phyloP scores from a whole-genome alignment of 1,284 basidiomycete species.

The Rhodotorula sp. region DNA sequence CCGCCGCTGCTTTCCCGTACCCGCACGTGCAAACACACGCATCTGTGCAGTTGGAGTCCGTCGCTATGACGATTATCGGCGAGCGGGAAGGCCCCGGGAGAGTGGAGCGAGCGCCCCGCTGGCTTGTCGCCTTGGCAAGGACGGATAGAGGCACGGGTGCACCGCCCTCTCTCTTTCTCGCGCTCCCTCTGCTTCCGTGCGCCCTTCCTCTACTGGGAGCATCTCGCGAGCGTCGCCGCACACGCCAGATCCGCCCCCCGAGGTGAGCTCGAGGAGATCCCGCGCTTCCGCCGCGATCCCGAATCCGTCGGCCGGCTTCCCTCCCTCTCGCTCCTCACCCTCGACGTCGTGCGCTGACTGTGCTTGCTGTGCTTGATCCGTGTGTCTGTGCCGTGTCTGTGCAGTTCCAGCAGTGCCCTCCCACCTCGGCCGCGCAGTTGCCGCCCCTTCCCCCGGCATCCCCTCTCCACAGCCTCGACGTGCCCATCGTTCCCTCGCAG shows the following conservation, averaged over 20 bases:
- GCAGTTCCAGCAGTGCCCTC: not conserved
- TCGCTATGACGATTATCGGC: not conserved
- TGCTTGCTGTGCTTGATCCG: not conserved
- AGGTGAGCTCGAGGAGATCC: too few relatives aligned
- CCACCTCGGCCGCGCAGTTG: too few relatives aligned
- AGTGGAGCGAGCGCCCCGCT: not conserved
- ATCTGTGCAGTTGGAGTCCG: not conserved
- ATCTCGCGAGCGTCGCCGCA: not conserved
- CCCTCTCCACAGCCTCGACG: too few relatives aligned
- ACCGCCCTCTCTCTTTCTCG: not conserved
- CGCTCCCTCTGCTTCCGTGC: not conserved
- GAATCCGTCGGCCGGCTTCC: too few relatives aligned
- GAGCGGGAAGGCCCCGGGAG: not conserved
- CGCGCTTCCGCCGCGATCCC: not conserved
- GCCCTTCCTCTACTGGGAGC: not conserved
- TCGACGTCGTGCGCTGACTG: not conserved
- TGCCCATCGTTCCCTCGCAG: not conserved
- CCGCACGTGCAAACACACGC: not conserved
- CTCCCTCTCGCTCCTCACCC: too few relatives aligned
- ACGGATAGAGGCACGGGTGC: not conserved
- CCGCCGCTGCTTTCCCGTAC: not conserved
- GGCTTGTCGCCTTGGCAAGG: slow-evolving; percentile 1
- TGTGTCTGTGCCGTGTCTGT: not conserved
- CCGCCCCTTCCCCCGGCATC: not conserved
- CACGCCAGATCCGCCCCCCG: too few relatives aligned